Base-by-base conservation (phyloP, 1,284 basidiomycete genomes). In the Trichosporon asahii region DNA sequence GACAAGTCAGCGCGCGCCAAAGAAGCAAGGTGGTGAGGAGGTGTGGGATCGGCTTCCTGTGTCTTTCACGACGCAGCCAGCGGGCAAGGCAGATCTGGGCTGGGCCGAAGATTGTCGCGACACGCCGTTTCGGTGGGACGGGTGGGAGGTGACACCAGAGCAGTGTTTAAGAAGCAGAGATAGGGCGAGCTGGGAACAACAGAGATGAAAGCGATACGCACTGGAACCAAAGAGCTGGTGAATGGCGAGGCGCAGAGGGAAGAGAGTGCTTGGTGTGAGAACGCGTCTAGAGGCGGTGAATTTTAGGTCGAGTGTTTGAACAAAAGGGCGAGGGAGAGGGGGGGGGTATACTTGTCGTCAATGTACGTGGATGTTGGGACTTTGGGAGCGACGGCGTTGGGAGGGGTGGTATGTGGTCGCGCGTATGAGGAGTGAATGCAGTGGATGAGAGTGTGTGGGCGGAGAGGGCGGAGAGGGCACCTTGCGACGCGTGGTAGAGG, bases 311-410 rank as follows among this genome's bases (percentile, higher is more conserved):
- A 23, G 29, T 61, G 27, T 31, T 31, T 29, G 15, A 29, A 61
- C 57, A 61, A 31, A 31, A 29, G 57, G 29, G n/a, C n/a, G n/a
- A n/a, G n/a, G n/a, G n/a, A n/a, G n/a, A 14, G 57, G 25, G 15
- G 55, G 57, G 27, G 55, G 57, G 27, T 61, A 31, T 61, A 61
- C 2, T 29, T 61, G 57, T 61, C 57, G 57, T 61, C 29, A 61
- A 61, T 31, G 57, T 31, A 61, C 27, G 18, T n/a, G 27, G 57
- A n/a, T 61, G 57, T 18, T 6, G 14, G 15, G 27, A 27, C 27
- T 27, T 29, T 18, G 15, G 6, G 6, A 33, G 29, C 29, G 57
- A 57, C 18, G 21, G n/a, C 3, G 46, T 21, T 21, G 46, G 7
- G 46, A n/a, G 44, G 9, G 44, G 5, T 18, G 3, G 46, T 6